Evolutionary conservation across 2,329 filamentous ascomycete genomes (phyloP).

Genomic region (Scedosporium aurantiacum): DNA sequence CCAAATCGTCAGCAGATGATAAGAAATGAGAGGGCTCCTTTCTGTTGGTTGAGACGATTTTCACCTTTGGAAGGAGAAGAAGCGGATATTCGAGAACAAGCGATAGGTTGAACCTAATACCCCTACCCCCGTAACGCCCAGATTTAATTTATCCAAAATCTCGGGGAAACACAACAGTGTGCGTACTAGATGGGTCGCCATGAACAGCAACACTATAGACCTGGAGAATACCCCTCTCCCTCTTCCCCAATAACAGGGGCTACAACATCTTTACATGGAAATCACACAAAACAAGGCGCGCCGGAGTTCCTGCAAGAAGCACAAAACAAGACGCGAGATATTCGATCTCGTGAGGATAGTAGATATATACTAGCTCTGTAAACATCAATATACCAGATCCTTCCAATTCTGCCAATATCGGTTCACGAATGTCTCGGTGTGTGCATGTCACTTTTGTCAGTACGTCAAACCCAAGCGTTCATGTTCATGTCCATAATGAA

Average conservation of each 20-base stretch:
- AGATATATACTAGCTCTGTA: not conserved
- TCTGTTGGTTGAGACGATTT: not conserved
- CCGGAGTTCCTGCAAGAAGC: not conserved
- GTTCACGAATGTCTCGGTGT: no score
- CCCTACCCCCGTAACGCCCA: not conserved
- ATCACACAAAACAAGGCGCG: not conserved
- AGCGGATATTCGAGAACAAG: not conserved
- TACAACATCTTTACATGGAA: not conserved
- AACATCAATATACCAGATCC: not conserved
- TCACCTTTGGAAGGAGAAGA: not conserved
- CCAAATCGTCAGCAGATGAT: not conserved
- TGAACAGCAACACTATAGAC: not conserved
- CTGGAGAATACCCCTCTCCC: not conserved
- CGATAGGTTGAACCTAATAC: not conserved
- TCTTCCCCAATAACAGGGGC: not conserved
- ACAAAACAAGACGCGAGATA: not conserved
- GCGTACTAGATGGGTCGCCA: not conserved
- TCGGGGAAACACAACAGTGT: not conserved
- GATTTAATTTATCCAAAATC: not conserved
- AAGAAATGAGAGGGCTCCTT: not conserved
- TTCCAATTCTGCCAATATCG: not conserved
- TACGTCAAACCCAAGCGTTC: no score
- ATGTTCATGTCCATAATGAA: not conserved
- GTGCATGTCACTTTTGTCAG: no score
- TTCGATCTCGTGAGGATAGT: not conserved